Evolutionary conservation across 305 asterid genomes (phyloP).

Genomic region (Plantago lanceolata): DNA sequence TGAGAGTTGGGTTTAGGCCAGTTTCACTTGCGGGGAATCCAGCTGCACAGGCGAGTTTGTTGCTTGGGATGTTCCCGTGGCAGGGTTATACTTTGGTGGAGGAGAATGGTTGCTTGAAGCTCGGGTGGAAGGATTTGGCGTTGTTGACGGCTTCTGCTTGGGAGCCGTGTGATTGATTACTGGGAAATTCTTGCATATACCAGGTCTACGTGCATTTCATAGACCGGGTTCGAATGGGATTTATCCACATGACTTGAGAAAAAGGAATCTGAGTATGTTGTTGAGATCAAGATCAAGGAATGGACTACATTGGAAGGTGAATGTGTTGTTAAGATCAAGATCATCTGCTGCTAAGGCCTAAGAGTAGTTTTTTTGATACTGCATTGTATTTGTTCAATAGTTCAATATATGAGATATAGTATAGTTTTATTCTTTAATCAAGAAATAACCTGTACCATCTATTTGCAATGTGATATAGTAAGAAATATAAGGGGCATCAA

Average conservation of each 20-base stretch:
- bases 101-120: slow-evolving; percentile 72
- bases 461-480: not conserved
- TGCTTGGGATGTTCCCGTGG: slow-evolving; percentile 93
- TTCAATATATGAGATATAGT: slow-evolving; percentile 12
- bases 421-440: slow-evolving; percentile 32
- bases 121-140: slow-evolving; percentile 90
- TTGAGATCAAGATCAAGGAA: not conserved
- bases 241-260: not conserved
- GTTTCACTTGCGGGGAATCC: slow-evolving; percentile 75
- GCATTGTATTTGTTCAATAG: slow-evolving; percentile 31
- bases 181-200: not conserved
- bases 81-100: slow-evolving; percentile 88
- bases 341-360: slow-evolving; percentile 13
- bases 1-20: slow-evolving; percentile 52
- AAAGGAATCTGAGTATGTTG: not conserved
- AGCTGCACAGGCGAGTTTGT: slow-evolving; percentile 65
- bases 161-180: slow-evolving; percentile 50
- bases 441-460: slow-evolving; percentile 14
- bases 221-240: not conserved
- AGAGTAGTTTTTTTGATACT: slow-evolving; percentile 17
- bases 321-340: slow-evolving; percentile 18
- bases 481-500: no score
- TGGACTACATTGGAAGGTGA: slow-evolving; percentile 19
- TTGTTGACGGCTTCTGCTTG: slow-evolving; percentile 90
- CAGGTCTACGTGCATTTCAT: not conserved